phyloP scores from a whole-genome alignment of 192 early-diverging fungal species.

The Podila epicladia region DNA sequence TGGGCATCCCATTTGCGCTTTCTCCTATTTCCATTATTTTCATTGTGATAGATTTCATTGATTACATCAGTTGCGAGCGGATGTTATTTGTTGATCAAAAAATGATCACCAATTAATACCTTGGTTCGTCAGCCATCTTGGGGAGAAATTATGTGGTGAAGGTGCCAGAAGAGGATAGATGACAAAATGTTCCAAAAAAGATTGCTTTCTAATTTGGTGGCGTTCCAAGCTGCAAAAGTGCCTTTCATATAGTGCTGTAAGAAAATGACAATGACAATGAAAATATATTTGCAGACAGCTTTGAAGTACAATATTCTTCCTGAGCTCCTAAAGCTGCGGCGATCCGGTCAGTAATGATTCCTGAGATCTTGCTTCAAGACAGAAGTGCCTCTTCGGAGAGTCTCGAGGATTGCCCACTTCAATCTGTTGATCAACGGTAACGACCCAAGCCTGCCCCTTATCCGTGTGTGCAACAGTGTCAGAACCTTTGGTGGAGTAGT shows the following conservation, averaged over 20 bases:
- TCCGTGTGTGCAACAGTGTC: background rate
- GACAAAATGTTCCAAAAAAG: background rate
- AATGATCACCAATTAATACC: constrained; percentile 6
- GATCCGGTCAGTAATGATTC: too few relatives aligned
- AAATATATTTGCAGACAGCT: too few relatives aligned
- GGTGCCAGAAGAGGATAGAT: too few relatives aligned
- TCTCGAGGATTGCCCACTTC: constrained; percentile 1
- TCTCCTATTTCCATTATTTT: constrained; percentile 13
- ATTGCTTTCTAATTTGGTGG: background rate
- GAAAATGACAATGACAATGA: background rate
- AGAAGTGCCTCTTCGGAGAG: background rate
- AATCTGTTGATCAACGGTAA: background rate
- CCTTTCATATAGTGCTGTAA: too few relatives aligned
- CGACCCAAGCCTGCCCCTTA: constrained; percentile 5
- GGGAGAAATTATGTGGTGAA: background rate
- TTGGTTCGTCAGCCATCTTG: constrained; percentile 44
- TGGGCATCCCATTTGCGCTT: constrained; percentile 50
- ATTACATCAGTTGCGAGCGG: background rate
- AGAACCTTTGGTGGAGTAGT: background rate
- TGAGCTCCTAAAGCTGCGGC: too few relatives aligned
- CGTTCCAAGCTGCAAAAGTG: too few relatives aligned
- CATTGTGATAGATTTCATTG: background rate
- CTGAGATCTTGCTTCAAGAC: background rate
- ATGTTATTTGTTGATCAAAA: background rate
- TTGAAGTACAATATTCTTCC: too few relatives aligned